Evolutionary conservation across 768 basidiomycete species (phyloP), one percentile per base, ranked within the genome.

Genomic region (Podaxis sp.): DNA sequence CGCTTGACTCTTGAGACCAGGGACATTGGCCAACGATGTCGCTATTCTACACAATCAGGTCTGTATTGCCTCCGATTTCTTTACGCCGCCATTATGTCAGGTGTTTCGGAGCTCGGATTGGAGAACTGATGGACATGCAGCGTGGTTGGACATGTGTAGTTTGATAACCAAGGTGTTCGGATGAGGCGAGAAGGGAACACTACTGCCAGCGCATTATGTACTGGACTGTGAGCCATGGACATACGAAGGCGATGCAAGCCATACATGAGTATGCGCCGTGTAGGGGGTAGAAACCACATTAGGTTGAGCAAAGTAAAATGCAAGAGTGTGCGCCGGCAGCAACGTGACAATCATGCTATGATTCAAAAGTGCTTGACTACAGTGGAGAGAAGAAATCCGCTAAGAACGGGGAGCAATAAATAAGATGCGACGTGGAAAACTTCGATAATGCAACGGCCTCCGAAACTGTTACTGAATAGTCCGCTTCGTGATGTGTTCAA

Each of bases 331-430:
- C 6, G n/a, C 20, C 20, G 28, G 44, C 28, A 55, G n/a, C 60
- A 62, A 62, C 41, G 48, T 56, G 44, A 48, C 60, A 62, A 54
- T 62, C 60, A 62, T 38, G 26, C 54, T 40, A 24, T 30, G 30
- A 55, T 48, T 62, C 24, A 24, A 48, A 60, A 46, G 15, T 13
- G 26, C 30, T 33, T 62, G 26, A 36, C 56, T 63, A 41, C 48
- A 63, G 11, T 40, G 49, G 22, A 24, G 40, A 63, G 46, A 56
- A 51, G 48, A 49, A 22, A 49, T 40, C 38, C 48, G 46, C 48
- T 40, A 40, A 57, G 37, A 51, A 22, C 40, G 62, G 36, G 20
- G n/a, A 55, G 55, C 10, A 46, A 56, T 48, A 48, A 62, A 53
- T 20, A 53, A 38, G 15, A 30, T 51, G 41, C 58, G 22, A 40